Evolutionary conservation across 139 green algal species (phyloP), one percentile per base, ranked within the genome.

Genomic region (Chlorella sp.): DNA sequence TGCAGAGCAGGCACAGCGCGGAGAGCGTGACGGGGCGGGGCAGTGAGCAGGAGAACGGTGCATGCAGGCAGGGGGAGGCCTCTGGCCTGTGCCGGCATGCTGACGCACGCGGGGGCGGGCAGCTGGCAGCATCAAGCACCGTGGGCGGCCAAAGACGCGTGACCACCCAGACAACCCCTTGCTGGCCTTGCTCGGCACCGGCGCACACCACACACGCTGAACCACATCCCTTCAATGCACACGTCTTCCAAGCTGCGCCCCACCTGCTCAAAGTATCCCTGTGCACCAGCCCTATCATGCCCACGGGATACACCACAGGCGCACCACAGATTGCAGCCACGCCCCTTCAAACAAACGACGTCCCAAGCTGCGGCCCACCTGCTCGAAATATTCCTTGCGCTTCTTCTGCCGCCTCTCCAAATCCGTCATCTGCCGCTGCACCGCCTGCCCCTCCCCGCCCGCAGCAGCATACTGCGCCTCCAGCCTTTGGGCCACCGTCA

Each of bases 361-460:
- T 76, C 2, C 28, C 1, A 2, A 16, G 48, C 48, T 57, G 48
- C 9, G 18, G 77, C 37, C 36, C 71, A 87, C 91, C 69, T 89
- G 37, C 57, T 88, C 85, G 53, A 93, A 81, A 64, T 89, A 91
- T 19, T 92, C 85, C 40, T 91, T 90, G 24, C 91, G 88, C 80
- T 53, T 36, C 73, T 86, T 34, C 84, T 83, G 30, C 16, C 91
- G 88, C 40, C 53, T 42, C 84, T 90, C 64, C 34, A 85, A 71
- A 5, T 86, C 88, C 1, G 66, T 73, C 28, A 86, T 66, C 42
- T 39, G 24, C 28, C 68, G 82, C 57, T 86, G 60, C 57, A 12
- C 37, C 26, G 32, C 32, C 39, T 36, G 37, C 39, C 34, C 85
- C 85, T 28, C 71, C 69, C 21, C 85, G 34, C 18, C 84, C 48